Base-by-base conservation (phyloP, 495 filamentous ascomycete genomes). In the Daldinia decipiens region DNA sequence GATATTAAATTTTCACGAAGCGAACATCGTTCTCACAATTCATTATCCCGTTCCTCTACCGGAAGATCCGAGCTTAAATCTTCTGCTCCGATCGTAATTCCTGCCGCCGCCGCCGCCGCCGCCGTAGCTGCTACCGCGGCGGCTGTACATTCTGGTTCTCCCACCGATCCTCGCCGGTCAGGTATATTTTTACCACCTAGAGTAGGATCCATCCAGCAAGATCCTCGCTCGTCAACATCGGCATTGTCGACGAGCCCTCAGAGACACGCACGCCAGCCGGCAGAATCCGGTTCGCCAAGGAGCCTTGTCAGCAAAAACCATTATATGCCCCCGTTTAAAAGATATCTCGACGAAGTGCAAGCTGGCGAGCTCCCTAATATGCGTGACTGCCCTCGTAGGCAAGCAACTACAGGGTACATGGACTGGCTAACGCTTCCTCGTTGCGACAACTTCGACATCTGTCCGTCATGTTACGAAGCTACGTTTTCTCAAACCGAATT, bases 371-470 rank as follows among this genome's bases (percentile, higher is more conserved):
- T 83, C 1, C 73, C 79, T 6, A 72, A 72, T 19, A 76, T 81
- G 29, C 76, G 79, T 1, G 76, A 75, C 13, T 85, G 83, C 36
- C 79, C 74, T 8, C 82, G 80, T 58, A 76, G 62, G 17, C 47
- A 72, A 12, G 70, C 80, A 34, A 72, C 15, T 19, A 58, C 73
- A 3, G 78, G 77, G 9, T 66, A 74, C 24, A 63, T 76, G 19
- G 79, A 79, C 43, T 84, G 82, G 68, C 60, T 82, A 3, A 82
- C 79, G 0, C 67, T 85, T 1, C 80, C 79, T 9, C 69, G 76
- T 6, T 79, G 79, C 59, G 79, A 82, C 9, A 81, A 81, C 66
- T 83, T 85, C 63, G 70, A 75, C n/a, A 80, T 85, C 17, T 85
- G 83, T 58, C 78, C 80, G 0, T 78, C 77, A 32, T 85, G 83